phyloP scores from a whole-genome alignment of 164 flowering plant species.

The Cinnamomum chago region DNA sequence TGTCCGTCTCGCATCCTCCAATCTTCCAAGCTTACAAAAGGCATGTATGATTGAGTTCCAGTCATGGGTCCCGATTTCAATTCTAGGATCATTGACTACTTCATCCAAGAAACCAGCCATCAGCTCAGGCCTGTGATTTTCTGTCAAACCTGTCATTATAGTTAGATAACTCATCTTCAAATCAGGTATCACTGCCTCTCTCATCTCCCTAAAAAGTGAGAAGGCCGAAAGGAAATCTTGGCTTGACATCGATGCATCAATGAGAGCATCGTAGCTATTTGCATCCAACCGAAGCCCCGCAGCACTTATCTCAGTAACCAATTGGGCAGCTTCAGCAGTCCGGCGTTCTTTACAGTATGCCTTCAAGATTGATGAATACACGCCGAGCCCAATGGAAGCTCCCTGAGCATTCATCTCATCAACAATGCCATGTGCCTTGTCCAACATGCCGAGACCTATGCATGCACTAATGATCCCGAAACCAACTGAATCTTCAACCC shows the following conservation, averaged over 20 bases:
- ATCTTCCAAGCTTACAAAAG: slow-evolving; percentile 76
- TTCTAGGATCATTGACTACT: slow-evolving; percentile 75
- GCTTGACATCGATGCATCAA: slow-evolving; percentile 84
- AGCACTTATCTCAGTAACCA: slow-evolving; percentile 64
- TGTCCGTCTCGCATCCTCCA: slow-evolving; percentile 91
- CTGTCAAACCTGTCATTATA: slow-evolving; percentile 89
- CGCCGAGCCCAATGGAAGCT: slow-evolving; percentile 68
- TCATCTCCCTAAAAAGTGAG: slow-evolving; percentile 85
- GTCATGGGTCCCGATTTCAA: slow-evolving; percentile 88
- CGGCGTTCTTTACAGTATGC: slow-evolving; percentile 79
- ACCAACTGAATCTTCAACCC: slow-evolving; percentile 57
- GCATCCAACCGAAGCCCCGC: slow-evolving; percentile 70
- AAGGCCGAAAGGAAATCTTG: slow-evolving; percentile 96
- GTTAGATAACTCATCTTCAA: slow-evolving; percentile 84
- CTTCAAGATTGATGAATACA: slow-evolving; percentile 78
- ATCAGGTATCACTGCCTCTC: slow-evolving; percentile 65
- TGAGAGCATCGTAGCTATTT: slow-evolving; percentile 57
- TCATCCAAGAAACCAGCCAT: slow-evolving; percentile 98
- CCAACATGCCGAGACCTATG: slow-evolving; percentile 59
- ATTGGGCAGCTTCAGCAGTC: slow-evolving; percentile 85
- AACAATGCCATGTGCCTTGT: slow-evolving; percentile 74
- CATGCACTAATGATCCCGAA: slow-evolving; percentile 79
- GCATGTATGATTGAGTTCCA: slow-evolving; percentile 98
- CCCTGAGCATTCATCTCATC: slow-evolving; percentile 86
- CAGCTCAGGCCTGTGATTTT: slow-evolving; percentile 83